Percentiles rank a stretch among this genome's conserved stretches.
Evolutionary conservation across 345 rosid genomes (phyloP).

Genomic region (Nephelium lappaceum): DNA sequence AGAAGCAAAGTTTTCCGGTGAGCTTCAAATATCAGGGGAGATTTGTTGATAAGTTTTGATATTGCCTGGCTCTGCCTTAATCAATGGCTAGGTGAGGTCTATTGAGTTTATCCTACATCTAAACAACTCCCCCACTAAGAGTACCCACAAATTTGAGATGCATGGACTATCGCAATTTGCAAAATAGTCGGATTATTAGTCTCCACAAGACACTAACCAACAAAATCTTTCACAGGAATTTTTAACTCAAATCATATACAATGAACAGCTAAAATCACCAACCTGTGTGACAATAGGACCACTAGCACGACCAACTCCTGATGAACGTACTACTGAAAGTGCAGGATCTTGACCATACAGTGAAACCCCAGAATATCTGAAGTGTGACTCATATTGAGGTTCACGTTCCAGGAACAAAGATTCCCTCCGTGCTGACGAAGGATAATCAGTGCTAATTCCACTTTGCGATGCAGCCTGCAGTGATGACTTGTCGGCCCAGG

Average conservation of each 20-base stretch:
- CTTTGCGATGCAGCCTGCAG: constrained; percentile 39
- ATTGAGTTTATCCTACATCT: neutral
- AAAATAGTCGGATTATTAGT: neutral
- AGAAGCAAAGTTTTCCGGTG: neutral
- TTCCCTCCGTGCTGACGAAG: constrained; percentile 56
- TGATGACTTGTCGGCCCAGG: constrained; percentile 48
- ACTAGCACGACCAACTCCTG: constrained; percentile 48
- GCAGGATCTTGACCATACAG: constrained; percentile 62
- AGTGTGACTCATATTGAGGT: constrained; percentile 49
- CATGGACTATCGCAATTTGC: neutral
- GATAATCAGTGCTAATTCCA: constrained; percentile 42
- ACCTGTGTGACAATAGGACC: constrained; percentile 72
- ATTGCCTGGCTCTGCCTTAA: neutral
- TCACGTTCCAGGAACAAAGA: constrained; percentile 57
- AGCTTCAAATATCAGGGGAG: neutral
- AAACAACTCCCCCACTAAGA: neutral
- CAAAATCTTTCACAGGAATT: constrained; percentile 3
- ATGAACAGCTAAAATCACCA: constrained; percentile 17
- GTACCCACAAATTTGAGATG: neutral
- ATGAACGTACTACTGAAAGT: constrained; percentile 48
- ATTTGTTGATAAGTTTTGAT: neutral
- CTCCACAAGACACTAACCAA: neutral
- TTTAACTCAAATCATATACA: neutral
- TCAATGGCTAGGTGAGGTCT: neutral
- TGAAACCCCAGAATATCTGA: constrained; percentile 54